Conservation (phyloP, 179 eudicot species). For the Gypsophila paniculata region DNA sequence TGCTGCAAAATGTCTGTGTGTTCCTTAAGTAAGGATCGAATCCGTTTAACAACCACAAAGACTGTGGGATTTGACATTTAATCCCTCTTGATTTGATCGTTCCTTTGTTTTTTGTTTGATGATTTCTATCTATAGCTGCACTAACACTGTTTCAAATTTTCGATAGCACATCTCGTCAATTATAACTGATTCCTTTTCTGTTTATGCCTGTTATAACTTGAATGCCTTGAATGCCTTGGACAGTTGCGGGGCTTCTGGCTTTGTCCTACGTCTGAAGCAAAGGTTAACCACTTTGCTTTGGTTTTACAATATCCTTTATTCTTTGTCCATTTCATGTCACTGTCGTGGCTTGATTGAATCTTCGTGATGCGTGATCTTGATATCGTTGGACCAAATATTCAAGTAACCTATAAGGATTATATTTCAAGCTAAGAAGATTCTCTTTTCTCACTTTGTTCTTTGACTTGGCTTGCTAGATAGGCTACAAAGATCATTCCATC, state of each 20-base stretch:
- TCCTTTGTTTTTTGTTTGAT: not conserved
- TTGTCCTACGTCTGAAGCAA: constrained; percentile 13
- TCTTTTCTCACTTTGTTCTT: not conserved
- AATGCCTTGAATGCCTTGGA: not conserved
- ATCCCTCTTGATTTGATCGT: not conserved
- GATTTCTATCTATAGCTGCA: not conserved
- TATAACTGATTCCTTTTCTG: too few species aligned
- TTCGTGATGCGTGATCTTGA: too few species aligned
- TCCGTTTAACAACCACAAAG: constrained; percentile 11
- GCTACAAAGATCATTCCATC: not conserved
- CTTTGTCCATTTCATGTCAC: constrained; percentile 2
- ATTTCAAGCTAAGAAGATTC: not conserved
- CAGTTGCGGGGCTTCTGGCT: not conserved
- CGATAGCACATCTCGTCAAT: not conserved
- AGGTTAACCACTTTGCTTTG: constrained; percentile 15
- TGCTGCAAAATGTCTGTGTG: constrained; percentile 13
- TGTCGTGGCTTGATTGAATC: not conserved
- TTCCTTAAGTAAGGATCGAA: constrained; percentile 12
- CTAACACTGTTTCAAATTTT: not conserved
- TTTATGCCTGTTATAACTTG: not conserved
- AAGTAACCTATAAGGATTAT: too few species aligned
- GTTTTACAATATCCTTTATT: constrained; percentile 1
- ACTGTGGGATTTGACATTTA: constrained; percentile 16
- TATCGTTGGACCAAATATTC: too few species aligned
- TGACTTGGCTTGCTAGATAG: not conserved